A percentile compares a stretch with the other conserved stretches of the same genome.
phyloP scores from a whole-genome alignment of 176 grass and related monocot species.

The Pharus latifolius region DNA sequence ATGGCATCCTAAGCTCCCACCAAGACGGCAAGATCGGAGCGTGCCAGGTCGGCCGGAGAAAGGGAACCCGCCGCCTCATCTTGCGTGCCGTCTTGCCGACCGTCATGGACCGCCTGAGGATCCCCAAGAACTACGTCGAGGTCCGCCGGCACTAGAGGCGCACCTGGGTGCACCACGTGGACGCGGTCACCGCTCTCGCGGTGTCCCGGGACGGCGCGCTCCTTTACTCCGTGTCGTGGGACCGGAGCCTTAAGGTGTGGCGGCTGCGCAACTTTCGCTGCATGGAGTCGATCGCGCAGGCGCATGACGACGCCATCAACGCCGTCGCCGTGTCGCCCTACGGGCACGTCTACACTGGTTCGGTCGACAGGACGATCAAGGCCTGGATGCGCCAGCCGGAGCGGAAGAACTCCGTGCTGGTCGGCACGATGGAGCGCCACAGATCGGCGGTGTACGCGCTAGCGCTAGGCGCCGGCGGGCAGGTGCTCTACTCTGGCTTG shows the following conservation, averaged over 20 bases:
- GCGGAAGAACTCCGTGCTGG: conserved; percentile 18
- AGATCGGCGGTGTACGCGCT: conserved; percentile 55
- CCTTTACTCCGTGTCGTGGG: conserved; percentile 65
- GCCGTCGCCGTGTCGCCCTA: conserved; percentile 39
- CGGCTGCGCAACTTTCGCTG: conserved; percentile 27
- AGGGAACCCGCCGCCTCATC: not conserved
- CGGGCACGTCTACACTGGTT: conserved; percentile 51
- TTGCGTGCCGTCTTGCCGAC: conserved; percentile 36
- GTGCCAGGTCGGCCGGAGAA: conserved; percentile 18
- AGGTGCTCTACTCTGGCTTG: conserved; percentile 58
- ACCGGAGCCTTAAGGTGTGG: conserved; percentile 55
- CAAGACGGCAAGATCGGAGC: conserved; percentile 64
- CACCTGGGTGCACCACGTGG: conserved; percentile 60
- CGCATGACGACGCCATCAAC: conserved; percentile 66
- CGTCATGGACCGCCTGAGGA: conserved; percentile 21
- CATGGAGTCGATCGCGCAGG: conserved; percentile 29
- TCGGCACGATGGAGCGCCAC: conserved; percentile 35
- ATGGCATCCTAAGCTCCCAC: conserved; percentile 45
- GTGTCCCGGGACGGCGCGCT: conserved; percentile 32
- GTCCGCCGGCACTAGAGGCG: conserved; percentile 36
- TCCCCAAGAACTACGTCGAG: conserved; percentile 42
- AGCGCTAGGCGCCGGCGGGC: conserved; percentile 26
- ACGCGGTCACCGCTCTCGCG: conserved; percentile 42
- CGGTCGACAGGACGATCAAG: conserved; percentile 40
- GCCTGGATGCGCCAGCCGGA: conserved; percentile 21